phyloP scores from a whole-genome alignment of 163 green algal species.

The Prototheca cutis region DNA sequence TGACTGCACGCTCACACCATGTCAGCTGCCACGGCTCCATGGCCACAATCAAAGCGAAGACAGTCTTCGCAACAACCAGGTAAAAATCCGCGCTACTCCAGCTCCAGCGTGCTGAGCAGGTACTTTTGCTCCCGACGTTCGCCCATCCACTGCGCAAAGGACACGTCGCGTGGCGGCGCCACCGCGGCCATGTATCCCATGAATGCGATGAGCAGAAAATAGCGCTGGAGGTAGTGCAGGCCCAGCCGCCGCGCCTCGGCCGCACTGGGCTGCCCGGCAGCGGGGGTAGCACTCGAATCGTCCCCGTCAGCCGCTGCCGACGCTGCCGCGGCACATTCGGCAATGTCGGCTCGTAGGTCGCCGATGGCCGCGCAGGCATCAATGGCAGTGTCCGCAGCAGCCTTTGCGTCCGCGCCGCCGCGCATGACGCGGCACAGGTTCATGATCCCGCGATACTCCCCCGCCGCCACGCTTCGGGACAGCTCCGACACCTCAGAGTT shows the following conservation, averaged over 20 bases:
- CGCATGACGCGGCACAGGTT: slow-evolving; percentile 65
- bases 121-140: slow-evolving; percentile 49
- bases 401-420: slow-evolving; percentile 61
- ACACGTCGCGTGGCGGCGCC: slow-evolving; percentile 1
- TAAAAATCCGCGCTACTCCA: too few species aligned
- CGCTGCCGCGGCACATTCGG: slow-evolving; percentile 44
- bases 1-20: too few species aligned
- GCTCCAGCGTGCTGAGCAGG: slow-evolving; percentile 37
- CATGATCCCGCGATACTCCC: slow-evolving; percentile 55
- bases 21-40: too few species aligned
- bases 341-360: slow-evolving; percentile 69
- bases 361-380: slow-evolving; percentile 45
- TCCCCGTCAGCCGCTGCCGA: slow-evolving; percentile 15
- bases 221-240: slow-evolving; percentile 84
- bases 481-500: slow-evolving; percentile 13
- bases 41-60: too few species aligned
- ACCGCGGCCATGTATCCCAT: slow-evolving; percentile 2
- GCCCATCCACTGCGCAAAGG: slow-evolving; percentile 45
- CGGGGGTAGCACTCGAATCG: too few species aligned
- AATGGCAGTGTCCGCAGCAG: slow-evolving; percentile 63
- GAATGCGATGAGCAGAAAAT: slow-evolving; percentile 70
- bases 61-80: too few species aligned
- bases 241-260: slow-evolving; percentile 63
- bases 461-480: slow-evolving; percentile 8
- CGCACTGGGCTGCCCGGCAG: too few species aligned